Evolutionary conservation across 139 green algal species (phyloP).

Genomic region (Chlamydomonas eustigma): DNA sequence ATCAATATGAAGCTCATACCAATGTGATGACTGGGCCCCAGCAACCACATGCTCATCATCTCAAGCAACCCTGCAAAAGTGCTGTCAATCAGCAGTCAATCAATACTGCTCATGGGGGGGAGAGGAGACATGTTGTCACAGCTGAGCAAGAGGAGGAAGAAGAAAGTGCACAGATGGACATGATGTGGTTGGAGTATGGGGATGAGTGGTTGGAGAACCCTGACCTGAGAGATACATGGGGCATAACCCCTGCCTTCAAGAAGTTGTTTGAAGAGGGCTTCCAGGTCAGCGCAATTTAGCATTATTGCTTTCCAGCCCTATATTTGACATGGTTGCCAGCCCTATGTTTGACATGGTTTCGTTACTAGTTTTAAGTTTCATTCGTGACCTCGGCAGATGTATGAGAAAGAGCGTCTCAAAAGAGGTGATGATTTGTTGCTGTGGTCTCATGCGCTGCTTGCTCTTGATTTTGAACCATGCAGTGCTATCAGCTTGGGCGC

Average conservation of each 20-base stretch:
- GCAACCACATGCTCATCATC: too few species aligned
- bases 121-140: conserved; percentile 13
- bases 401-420: not conserved
- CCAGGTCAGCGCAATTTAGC: conserved; percentile 33
- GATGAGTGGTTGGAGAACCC: conserved; percentile 79
- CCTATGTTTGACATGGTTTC: too few species aligned
- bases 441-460: not conserved
- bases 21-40: too few species aligned
- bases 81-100: too few species aligned
- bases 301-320: too few species aligned
- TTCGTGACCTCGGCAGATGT: too few species aligned
- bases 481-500: conserved; percentile 66
- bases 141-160: not conserved
- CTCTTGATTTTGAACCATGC: conserved; percentile 12
- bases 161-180: conserved; percentile 24
- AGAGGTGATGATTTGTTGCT: not conserved
- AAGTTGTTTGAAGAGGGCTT: conserved; percentile 53
- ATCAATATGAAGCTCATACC: too few species aligned
- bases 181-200: conserved; percentile 31
- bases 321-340: too few species aligned
- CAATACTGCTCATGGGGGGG: too few species aligned
- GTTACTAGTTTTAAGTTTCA: too few species aligned
- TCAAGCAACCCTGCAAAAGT: too few species aligned
- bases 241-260: conserved; percentile 51
- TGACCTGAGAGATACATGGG: conserved; percentile 62